phyloP scores from a whole-genome alignment of 1,284 basidiomycete genomes.

The Boletus mariae region DNA sequence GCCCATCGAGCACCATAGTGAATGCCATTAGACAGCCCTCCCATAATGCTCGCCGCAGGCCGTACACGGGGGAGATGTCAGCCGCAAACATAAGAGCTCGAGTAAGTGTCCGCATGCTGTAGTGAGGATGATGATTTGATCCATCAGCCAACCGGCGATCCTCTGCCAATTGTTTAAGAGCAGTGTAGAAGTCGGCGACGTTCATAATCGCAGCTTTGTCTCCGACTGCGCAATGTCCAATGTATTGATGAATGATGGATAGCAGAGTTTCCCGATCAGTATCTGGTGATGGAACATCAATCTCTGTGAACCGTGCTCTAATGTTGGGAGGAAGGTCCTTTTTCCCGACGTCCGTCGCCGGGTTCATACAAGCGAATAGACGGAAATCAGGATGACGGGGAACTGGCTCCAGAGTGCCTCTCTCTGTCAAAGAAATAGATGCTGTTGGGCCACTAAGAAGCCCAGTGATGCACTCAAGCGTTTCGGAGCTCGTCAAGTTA shows the following conservation, averaged over 20 bases:
- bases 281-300: conserved; percentile 93
- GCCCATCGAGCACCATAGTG: conserved; percentile 86
- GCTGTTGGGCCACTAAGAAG: conserved; percentile 83
- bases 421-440: conserved; percentile 91
- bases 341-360: conserved; percentile 98
- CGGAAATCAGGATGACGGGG: conserved; percentile 94
- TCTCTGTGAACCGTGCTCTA: conserved; percentile 90
- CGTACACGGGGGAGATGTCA: conserved; percentile 76
- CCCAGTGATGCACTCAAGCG: conserved; percentile 87
- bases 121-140: conserved; percentile 93
- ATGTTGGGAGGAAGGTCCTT: conserved; percentile 92
- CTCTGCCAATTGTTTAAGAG: conserved; percentile 79
- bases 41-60: conserved; percentile 86
- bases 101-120: conserved; percentile 94
- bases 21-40: conserved; percentile 98
- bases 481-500: conserved; percentile 93
- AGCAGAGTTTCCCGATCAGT: conserved; percentile 88
- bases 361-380: conserved; percentile 99
- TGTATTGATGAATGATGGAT: conserved; percentile 87
- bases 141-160: conserved; percentile 90
- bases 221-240: conserved; percentile 78
- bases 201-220: conserved; percentile 90
- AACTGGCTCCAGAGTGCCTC: conserved; percentile 88
- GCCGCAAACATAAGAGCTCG: conserved; percentile 90
- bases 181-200: conserved; percentile 86